Evolutionary conservation across 345 rosid genomes (phyloP).

Genomic region (Citrus hindsii): DNA sequence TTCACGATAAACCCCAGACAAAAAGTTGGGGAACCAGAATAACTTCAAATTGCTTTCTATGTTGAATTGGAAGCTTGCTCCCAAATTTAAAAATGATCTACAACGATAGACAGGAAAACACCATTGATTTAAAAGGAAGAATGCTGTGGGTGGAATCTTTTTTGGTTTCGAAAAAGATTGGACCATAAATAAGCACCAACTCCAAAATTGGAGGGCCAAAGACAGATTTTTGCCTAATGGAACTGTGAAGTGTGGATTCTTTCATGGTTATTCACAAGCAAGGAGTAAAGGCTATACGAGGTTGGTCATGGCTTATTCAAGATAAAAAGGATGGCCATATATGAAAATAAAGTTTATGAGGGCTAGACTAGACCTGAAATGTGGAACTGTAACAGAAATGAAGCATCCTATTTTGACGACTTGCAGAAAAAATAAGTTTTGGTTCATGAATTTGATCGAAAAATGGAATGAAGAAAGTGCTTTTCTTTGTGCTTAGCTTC

Average conservation of each 20-base stretch:
- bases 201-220: constrained; percentile 22
- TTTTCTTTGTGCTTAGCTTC: constrained; percentile 26
- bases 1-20: constrained; percentile 34
- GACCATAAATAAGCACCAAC: constrained; percentile 33
- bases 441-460: constrained; percentile 35
- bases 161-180: constrained; percentile 19
- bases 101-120: constrained; percentile 23
- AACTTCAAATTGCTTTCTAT: constrained; percentile 25
- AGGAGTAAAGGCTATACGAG: constrained; percentile 30
- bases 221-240: constrained; percentile 19
- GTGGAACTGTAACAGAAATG: constrained; percentile 30
- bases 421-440: constrained; percentile 24
- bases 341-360: constrained; percentile 26
- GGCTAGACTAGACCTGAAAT: constrained; percentile 32
- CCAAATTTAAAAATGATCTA: constrained; percentile 16
- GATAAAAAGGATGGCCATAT: constrained; percentile 30
- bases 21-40: constrained; percentile 31
- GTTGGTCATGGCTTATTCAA: constrained; percentile 37
- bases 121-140: constrained; percentile 26
- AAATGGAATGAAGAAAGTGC: constrained; percentile 18
- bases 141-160: constrained; percentile 16
- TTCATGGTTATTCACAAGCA: constrained; percentile 36
- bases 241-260: constrained; percentile 36
- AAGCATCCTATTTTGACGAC: constrained; percentile 38
- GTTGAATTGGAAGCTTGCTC: constrained; percentile 35